A percentile compares a stretch with the other conserved stretches of the same genome.
phyloP scores from a whole-genome alignment of 208 protist genomes.

The Vickermania ingenoplastis region DNA sequence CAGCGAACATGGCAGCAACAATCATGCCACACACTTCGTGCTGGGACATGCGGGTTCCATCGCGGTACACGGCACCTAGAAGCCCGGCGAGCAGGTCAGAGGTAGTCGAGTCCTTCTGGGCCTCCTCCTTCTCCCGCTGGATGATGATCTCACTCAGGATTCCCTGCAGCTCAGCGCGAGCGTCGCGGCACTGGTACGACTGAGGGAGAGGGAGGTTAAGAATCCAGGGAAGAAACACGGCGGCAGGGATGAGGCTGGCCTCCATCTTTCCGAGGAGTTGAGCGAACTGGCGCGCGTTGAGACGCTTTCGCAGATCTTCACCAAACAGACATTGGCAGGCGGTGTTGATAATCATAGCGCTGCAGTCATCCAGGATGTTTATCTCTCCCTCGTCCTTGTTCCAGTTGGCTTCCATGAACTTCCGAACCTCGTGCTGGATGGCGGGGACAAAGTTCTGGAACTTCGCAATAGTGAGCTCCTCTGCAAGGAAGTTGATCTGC shows the following conservation, averaged over 20 bases:
- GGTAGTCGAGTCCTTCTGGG: constrained; percentile 59
- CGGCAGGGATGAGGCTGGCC: constrained; percentile 68
- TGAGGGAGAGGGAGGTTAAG: constrained; percentile 72
- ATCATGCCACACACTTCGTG: constrained; percentile 89
- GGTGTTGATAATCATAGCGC: constrained; percentile 91
- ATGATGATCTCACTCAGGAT: constrained; percentile 84
- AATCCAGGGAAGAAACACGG: constrained; percentile 73
- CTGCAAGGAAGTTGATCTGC: constrained; percentile 80
- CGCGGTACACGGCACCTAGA: constrained; percentile 79
- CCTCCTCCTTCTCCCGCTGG: constrained; percentile 72
- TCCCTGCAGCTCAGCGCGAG: constrained; percentile 73
- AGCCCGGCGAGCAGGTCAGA: constrained; percentile 81
- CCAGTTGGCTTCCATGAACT: constrained; percentile 72
- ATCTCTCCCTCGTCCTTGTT: constrained; percentile 68
- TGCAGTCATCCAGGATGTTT: constrained; percentile 79
- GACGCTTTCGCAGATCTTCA: constrained; percentile 79
- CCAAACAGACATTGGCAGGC: constrained; percentile 88
- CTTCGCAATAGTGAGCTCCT: constrained; percentile 77
- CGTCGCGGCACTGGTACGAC: constrained; percentile 69
- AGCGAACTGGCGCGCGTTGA: constrained; percentile 68
- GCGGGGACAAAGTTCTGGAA: constrained; percentile 80
- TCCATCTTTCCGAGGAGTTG: constrained; percentile 81
- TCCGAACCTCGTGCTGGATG: constrained; percentile 81
- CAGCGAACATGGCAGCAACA: constrained; percentile 89
- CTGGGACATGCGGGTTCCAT: constrained; percentile 76